Base-by-base conservation (phyloP, 805 yeast genomes). In the Blastobotrys mokoenaii region DNA sequence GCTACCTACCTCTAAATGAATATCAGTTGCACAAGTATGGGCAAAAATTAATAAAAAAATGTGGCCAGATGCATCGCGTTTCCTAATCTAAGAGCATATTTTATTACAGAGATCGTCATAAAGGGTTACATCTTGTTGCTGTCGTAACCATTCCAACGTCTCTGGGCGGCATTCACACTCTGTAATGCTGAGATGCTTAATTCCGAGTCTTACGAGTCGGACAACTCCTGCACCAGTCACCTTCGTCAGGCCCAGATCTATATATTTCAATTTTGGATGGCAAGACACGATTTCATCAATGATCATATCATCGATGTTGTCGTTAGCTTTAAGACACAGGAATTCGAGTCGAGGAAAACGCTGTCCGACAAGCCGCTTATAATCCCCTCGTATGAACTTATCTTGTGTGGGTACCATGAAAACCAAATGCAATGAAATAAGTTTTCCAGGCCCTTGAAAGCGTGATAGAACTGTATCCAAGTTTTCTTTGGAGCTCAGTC, bases 211-310 rank as follows among this genome's bases (percentile, higher is more conserved):
- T 17, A 25, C 41, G n/a, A 38, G 31, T 8, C 17, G n/a, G 15
- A 38, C 15, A 4, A 22, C 14, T 6, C 41, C 41, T 9, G 31
- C 41, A 8, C 41, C 41, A n/a, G 41, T 38, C 12, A 38, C 17
- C 16, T 22, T 8, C 8, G 41, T 38, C 14, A n/a, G 8, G 15
- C 41, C 12, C 6, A 38, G 29, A 12, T 38, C 31, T 4, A 38
- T 30, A 8, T 15, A 16, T 17, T 11, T 22, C 10, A 38, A 14
- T 8, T 25, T n/a, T 4, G 20, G 20, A 38, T 38, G 29, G 27
- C 31, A 17, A 7, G 22, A 9, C 6, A 38, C 31, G 7, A 38
- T 38, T 22, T 22, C 41, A 5, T 38, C 41, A 4, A 38, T 25
- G 3, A 22, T 38, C 29, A 9, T 16, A 22, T 38, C 27, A 18